Base-by-base conservation (phyloP, 495 filamentous ascomycete species). In the Tuber indicum region DNA sequence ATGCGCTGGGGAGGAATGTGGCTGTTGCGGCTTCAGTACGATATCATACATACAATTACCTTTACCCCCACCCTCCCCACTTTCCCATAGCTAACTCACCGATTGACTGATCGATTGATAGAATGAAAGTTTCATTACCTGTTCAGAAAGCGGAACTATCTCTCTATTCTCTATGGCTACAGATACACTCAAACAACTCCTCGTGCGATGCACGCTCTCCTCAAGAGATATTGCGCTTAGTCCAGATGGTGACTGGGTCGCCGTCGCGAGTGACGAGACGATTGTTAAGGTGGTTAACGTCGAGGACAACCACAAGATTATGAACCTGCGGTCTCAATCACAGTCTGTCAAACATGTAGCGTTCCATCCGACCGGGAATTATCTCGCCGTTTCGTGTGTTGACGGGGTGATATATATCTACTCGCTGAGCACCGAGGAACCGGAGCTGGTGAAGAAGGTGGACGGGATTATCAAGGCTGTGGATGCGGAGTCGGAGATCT, bases 201-300 rank as follows among this genome's bases (percentile, higher is more conserved):
- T 98, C 52, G 88, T 94, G 2, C 92, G 96, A 66, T 93, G 90
- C 77, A 89, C 93, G 21, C 86, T 99, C 14, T 92, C 96, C 12
- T 89, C 97, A 21, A 88, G 96, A 82, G 94, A 97, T 82, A 87
- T 99, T 76, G 91, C 91, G 1, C 85, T 98, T 23, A 94, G 93
- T 6, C 90, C 89, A 10, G 93, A 99, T 84, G 88, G 89, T 0
- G 89, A 91, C 82, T 98, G 94, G 96, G 91, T 89, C 72, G 96
- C 96, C 52, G 92, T 98, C n/a, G 92, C 96, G 45, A 97, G 94
- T 88, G 96, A 99, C 85, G 96, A 99, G 83, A 87, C 96, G 47
- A 91, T 90, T 1, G 93, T 98, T 49, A 96, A 95, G 81, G 87
- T 99, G 52, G 93, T 98, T 75, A 92, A 91, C 80, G 89, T 91